Base-by-base conservation (phyloP, 2,329 filamentous ascomycete genomes). In the Fusarium nygamai region DNA sequence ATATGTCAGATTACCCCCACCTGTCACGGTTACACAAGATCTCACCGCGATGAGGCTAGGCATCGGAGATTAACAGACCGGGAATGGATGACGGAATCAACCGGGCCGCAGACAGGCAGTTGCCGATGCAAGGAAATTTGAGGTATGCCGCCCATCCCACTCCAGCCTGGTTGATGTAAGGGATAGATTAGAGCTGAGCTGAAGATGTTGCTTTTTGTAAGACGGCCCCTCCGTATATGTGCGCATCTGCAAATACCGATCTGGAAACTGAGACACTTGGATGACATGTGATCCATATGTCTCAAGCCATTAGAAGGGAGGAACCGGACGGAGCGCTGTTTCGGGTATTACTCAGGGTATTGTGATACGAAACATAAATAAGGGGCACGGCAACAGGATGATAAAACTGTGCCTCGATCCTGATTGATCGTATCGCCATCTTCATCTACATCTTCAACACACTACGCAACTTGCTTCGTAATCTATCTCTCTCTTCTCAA, bases 191-290 rank as follows among this genome's bases (percentile, higher is more conserved):
- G 20, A 13, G 36, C 27, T 31, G 24, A 56, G 36, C 51, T 31
- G 27, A 41, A 31, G 27, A 41, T 56, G 8, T 56, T 56, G 51
- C 51, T 56, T 56, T 56, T 56, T 41, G 27, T 56, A 39, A 41
- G 51, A 41, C 24, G 14, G 20, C 34, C 34, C 11, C 34, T 53
- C n/a, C 31, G n/a, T 53, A 10, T 50, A 6, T 12, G n/a, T 22
- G 24, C 2, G 3, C 14, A 39, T 12, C 50, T 36, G 33, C 33
- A 56, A 43, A 56, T 56, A 29, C 24, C 11, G 4, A n/a, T n/a
- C 34, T 41, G 29, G 34, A 41, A 41, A 19, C 16, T 19, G 51
- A 56, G 36, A 56, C 51, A 41, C 9, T 11, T 3, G 6, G 6
- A 13, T 8, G 6, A 10, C 51, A 43, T 56, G 51, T 43, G 51